Percentiles rank a stretch among this genome's conserved stretches.
Conservation (phyloP, 2,329 filamentous ascomycete genomes). For the Sclerotinia spermophila region DNA sequence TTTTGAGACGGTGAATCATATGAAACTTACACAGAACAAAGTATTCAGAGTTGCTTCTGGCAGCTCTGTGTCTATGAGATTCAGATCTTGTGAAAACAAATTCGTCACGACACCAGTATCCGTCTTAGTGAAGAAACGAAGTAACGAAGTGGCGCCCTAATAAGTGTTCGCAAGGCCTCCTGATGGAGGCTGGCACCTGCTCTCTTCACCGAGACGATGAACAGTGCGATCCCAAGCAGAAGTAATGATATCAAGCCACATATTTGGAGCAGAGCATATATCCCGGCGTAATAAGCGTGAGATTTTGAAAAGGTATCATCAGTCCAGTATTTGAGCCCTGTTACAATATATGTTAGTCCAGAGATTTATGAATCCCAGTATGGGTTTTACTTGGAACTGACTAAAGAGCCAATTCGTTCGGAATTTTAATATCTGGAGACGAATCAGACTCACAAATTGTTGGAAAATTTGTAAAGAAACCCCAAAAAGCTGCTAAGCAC, state of each 20-base stretch:
- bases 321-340: constrained; percentile 32
- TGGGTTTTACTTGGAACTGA: not conserved
- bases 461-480: constrained; percentile 32
- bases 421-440: not conserved
- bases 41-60: constrained; percentile 22
- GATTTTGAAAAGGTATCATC: constrained; percentile 25
- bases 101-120: constrained; percentile 26
- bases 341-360: constrained; percentile 17
- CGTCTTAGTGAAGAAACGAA: constrained; percentile 24
- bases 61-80: constrained; percentile 32
- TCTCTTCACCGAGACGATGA: constrained; percentile 27
- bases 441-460: constrained; percentile 30
- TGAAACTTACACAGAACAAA: constrained; percentile 10
- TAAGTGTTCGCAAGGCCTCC: constrained; percentile 25
- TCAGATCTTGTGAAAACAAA: constrained; percentile 31
- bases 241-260: constrained; percentile 28
- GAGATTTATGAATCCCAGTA: not conserved
- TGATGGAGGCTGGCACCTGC: constrained; percentile 31
- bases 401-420: not conserved
- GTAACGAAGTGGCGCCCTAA: constrained; percentile 22
- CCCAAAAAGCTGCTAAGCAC: constrained; percentile 27
- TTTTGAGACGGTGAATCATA: no score
- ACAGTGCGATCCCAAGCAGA: constrained; percentile 25
- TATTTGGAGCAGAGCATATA: constrained; percentile 34
- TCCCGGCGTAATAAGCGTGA: constrained; percentile 30